Evolutionary conservation across 2,329 filamentous ascomycete species (phyloP), one percentile per base, ranked within the genome.

Genomic region (Fusarium sarcochroum): DNA sequence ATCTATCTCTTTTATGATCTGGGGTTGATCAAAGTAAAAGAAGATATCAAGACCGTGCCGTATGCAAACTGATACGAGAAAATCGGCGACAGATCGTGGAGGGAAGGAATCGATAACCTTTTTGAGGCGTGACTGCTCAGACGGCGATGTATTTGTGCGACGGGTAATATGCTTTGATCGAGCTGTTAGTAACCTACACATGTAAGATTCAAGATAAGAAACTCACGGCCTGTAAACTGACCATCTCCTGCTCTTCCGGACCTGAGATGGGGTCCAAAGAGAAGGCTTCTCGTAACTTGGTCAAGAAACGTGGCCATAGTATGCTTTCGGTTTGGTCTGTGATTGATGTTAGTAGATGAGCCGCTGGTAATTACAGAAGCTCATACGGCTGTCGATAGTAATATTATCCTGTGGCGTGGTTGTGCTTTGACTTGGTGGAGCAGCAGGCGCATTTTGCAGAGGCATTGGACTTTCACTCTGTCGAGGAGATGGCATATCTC

Each of bases 21-120:
- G 46, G 7, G 25, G 7, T 15, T 56, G 53, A 15, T 56, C 53
- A 17, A 56, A 56, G 10, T 52, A 56, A 27, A 56, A 56, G 17
- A 56, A 56, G 7, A n/a, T 47, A 10, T 56, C 53, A 1, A 35
- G 23, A 2, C 53, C 53, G 0, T 48, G 20, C 18, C 47, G 18
- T 3, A 56, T 52, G 5, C 53, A 56, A 5, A 56, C 46, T 2
- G 40, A 20, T 2, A 56, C 17, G 5, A 56, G 53, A 0, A 56
- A 56, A 9, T 52, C 25, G 0, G 53, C 53, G 1, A 56, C 50
- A 0, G 53, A 20, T 0, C 3, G 46, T 0, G 53, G 53, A 4
- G 53, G 53, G 18, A 56, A 52, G 4, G 53, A 41, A n/a, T 34
- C 46, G 1, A 34, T 35, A 7, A 56, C 30, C 4, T 34, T 52